Evolutionary conservation across 177 flowering plant species (phyloP).

Genomic region (Vitis hybrid): DNA sequence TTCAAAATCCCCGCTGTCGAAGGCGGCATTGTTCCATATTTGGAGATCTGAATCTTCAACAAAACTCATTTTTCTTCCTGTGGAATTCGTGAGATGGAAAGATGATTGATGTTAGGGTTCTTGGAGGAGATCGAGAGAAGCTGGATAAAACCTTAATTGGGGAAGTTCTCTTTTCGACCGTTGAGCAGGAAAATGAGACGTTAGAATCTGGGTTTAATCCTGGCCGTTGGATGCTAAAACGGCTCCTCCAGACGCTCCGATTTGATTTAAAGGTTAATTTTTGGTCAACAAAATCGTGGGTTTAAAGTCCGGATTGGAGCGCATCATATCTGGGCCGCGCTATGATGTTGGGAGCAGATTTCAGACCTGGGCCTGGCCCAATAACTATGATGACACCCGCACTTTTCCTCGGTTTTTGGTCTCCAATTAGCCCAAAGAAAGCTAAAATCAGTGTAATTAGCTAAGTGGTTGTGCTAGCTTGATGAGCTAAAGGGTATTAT

Average conservation of each 20-base stretch:
- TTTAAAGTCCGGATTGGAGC: neutral
- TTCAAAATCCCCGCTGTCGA: conserved; percentile 44
- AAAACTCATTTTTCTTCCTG: conserved; percentile 39
- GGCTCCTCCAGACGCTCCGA: conserved; percentile 62
- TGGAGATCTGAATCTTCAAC: conserved; percentile 58
- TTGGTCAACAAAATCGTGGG: neutral
- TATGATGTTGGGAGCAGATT: neutral
- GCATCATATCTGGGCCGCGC: neutral
- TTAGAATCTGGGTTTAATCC: conserved; percentile 29
- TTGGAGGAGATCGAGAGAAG: conserved; percentile 11
- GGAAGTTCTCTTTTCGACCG: conserved; percentile 49
- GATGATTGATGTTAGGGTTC: neutral
- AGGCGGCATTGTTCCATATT: conserved; percentile 80
- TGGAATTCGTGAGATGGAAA: neutral
- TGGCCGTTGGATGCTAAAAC: conserved; percentile 49
- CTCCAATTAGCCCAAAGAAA: too few species aligned
- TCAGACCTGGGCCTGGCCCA: neutral
- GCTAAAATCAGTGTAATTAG: too few species aligned
- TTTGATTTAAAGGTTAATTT: conserved; percentile 28
- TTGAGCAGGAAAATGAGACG: conserved; percentile 44
- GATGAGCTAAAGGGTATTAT: too few species aligned
- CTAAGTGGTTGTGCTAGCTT: too few species aligned
- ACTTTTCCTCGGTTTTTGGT: too few species aligned
- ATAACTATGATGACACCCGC: neutral
- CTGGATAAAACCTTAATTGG: neutral